Evolutionary conservation across 2,329 filamentous ascomycete species (phyloP), one percentile per base, ranked within the genome.

Genomic region (Ceratocystiopsis sp.): DNA sequence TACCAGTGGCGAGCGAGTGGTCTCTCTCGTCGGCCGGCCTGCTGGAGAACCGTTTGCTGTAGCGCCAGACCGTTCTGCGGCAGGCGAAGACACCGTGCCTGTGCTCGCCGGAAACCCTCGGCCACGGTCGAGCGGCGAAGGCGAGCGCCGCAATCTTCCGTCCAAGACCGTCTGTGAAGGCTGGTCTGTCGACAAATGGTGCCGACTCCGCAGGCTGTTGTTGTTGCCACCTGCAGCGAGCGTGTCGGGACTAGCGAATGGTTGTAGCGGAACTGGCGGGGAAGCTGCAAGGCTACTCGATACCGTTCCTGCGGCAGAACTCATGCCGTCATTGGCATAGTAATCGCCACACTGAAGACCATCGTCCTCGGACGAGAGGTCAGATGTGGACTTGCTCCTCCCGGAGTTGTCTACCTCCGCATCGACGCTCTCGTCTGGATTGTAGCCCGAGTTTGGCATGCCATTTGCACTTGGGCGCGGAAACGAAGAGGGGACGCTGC

Each of bases 121-220:
- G 37, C 59, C 55, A 45, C 72, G 69, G 4, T 69, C 67, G 2
- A 71, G 56, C 0, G 72, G 71, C 4, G 72, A 76, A 13, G 70
- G 71, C 6, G 72, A 75, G 14, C 68, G 62, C 50, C 63, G 64
- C 55, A 73, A 71, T 35, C 69, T 59, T 19, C 67, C 61, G 43
- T 74, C 69, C 8, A 74, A 58, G 19, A 73, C 63, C 12, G 65
- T 64, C 51, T 72, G 71, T 0, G 70, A 67, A 4, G 68, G 56
- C 47, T 73, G 67, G 38, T 74, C 71, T 2, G 68, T 68, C 0
- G 71, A 74, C 12, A 68, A 54, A 29, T 9, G 25, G 25, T 29
- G 25, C 25, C 25, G 25, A 29, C 25, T 29, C 25, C 25, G 25
- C 6, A n/a, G n/a, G 13, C 69, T 61, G 29, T 66, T 61, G 36